phyloP scores from a whole-genome alignment of 1,284 basidiomycete genomes.

The Termitomyces sp. region DNA sequence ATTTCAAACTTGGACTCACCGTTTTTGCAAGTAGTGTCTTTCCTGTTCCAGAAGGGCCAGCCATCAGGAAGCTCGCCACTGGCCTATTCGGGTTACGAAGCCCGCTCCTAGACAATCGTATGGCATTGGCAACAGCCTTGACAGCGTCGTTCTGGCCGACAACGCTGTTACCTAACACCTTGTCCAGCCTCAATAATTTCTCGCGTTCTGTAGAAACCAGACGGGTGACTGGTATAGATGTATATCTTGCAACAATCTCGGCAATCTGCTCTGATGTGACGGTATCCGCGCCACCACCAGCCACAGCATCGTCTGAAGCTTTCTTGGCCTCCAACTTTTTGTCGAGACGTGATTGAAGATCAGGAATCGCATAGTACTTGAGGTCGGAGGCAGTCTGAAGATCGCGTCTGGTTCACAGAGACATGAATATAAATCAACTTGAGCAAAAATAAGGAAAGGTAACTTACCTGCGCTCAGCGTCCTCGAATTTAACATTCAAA shows the following conservation, averaged over 20 bases:
- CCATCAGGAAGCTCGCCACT: conserved; percentile 91
- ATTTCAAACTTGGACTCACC: conserved; percentile 37
- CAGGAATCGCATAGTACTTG: conserved; percentile 90
- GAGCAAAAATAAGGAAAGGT: neutral
- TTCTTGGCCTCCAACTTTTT: conserved; percentile 68
- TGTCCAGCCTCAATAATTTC: conserved; percentile 80
- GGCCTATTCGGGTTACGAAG: conserved; percentile 80
- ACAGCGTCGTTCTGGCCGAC: conserved; percentile 91
- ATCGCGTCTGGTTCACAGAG: conserved; percentile 50
- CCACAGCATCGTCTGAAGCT: conserved; percentile 61
- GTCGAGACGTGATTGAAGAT: conserved; percentile 76
- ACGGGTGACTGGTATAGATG: conserved; percentile 86
- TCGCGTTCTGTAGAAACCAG: conserved; percentile 90
- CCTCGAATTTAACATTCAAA: conserved; percentile 88
- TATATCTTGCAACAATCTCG: conserved; percentile 85
- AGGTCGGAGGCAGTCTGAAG: conserved; percentile 87
- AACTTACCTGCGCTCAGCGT: conserved; percentile 81
- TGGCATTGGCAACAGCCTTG: conserved; percentile 85
- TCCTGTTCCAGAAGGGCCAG: conserved; percentile 88
- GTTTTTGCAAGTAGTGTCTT: conserved; percentile 90
- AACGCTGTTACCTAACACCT: conserved; percentile 60
- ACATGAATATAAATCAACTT: conserved; percentile 8
- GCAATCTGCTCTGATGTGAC: conserved; percentile 92
- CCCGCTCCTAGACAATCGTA: conserved; percentile 87
- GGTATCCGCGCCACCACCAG: conserved; percentile 59